Percentiles rank a stretch among this genome's conserved stretches.
These are phyloP conservation scores for Teunomyces panamensis DNA, from an alignment of 805 yeast species.

Conservation along the genomic window DNA sequence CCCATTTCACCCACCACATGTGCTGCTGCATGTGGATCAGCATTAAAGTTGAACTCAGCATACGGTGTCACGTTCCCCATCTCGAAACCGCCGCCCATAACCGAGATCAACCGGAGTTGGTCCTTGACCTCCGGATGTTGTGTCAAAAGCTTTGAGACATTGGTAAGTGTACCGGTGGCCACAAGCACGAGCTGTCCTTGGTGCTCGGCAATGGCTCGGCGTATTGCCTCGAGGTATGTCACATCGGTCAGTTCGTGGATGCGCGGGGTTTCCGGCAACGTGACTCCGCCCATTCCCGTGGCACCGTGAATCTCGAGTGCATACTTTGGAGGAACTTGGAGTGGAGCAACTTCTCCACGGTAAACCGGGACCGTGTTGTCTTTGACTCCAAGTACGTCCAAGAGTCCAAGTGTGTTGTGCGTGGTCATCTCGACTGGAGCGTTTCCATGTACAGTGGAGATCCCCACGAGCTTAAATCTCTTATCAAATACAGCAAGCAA, in stretches of 20 bases:
- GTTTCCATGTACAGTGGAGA: constrained; percentile 77
- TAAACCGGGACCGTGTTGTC: constrained; percentile 58
- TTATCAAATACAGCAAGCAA: constrained; percentile 62
- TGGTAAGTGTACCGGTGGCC: constrained; percentile 79
- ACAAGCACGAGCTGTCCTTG: constrained; percentile 55
- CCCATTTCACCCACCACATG: constrained; percentile 50
- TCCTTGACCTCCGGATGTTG: constrained; percentile 52
- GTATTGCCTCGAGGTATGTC: constrained; percentile 35
- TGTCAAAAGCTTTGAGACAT: constrained; percentile 55
- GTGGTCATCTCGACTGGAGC: constrained; percentile 65
- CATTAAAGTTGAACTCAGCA: constrained; percentile 74
- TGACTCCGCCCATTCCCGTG: constrained; percentile 76
- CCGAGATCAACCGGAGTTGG: constrained; percentile 51
- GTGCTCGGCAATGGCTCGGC: constrained; percentile 39
- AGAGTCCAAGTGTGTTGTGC: constrained; percentile 60
- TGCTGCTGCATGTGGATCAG: constrained; percentile 76
- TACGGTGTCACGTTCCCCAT: constrained; percentile 50
- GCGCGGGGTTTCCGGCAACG: constrained; percentile 51
- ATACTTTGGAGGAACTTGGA: constrained; percentile 44
- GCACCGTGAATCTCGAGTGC: constrained; percentile 72
- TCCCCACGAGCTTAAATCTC: constrained; percentile 55
- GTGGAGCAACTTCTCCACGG: constrained; percentile 60
- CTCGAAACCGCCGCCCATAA: constrained; percentile 74
- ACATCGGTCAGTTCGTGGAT: constrained; percentile 20
- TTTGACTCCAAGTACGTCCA: constrained; percentile 51